These are phyloP conservation scores for Kwoniella newhampshirensis DNA, from an alignment of 768 basidiomycete genomes.

Conservation along the genomic window DNA sequence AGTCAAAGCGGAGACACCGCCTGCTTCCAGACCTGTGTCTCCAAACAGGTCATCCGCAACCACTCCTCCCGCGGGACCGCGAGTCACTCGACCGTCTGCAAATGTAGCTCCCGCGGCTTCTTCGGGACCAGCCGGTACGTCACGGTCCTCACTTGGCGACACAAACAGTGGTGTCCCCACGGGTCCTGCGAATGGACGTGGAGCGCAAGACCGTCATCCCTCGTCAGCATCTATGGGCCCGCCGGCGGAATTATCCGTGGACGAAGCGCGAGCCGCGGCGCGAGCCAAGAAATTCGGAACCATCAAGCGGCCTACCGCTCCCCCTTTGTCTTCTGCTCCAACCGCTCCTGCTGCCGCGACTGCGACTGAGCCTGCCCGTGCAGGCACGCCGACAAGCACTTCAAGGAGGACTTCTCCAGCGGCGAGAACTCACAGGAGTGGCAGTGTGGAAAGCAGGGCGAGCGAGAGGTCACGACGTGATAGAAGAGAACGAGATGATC, in stretches of 20 bases:
- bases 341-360: slow-evolving; percentile 6
- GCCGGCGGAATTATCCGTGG: slow-evolving; percentile 28
- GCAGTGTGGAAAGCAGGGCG: slow-evolving; percentile 30
- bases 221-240: slow-evolving; percentile 35
- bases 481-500: slow-evolving; percentile 17
- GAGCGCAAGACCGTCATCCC: slow-evolving; percentile 2
- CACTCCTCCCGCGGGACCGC: slow-evolving; percentile 31
- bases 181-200: slow-evolving; percentile 14
- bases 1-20: slow-evolving; percentile 2
- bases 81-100: slow-evolving; percentile 28
- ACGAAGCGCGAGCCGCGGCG: slow-evolving; percentile 40
- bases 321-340: slow-evolving; percentile 18
- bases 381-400: slow-evolving; percentile 14
- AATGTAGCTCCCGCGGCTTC: no score
- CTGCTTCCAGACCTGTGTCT: slow-evolving; percentile 5
- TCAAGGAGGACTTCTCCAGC: slow-evolving; percentile 16
- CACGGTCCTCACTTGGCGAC: slow-evolving; percentile 7
- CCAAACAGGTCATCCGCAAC: slow-evolving; percentile 9
- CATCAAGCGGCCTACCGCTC: slow-evolving; percentile 22
- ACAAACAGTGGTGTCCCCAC: slow-evolving; percentile 5
- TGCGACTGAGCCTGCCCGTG: slow-evolving; percentile 1
- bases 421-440: slow-evolving; percentile 20
- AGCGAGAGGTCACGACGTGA: slow-evolving; percentile 34
- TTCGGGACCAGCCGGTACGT: slow-evolving; percentile 16
- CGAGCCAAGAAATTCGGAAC: slow-evolving; percentile 43